These are phyloP conservation scores for Phytophthora boehmeriae DNA, from an alignment of 352 stramenopile genomes.

Conservation along the genomic window DNA sequence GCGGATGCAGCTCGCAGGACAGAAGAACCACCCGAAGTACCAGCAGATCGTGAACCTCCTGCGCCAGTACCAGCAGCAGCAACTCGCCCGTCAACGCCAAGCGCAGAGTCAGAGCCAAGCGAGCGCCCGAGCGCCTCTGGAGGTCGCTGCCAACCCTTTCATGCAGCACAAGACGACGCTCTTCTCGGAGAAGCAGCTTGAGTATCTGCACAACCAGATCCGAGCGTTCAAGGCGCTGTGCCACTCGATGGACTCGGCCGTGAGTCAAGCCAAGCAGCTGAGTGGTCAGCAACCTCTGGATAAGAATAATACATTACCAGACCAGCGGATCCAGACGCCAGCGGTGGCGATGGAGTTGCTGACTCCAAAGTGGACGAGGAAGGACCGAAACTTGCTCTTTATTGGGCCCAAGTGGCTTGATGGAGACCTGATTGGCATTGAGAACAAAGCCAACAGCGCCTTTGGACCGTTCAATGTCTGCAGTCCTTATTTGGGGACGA, in stretches of 20 bases:
- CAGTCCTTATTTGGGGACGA: constrained; percentile 65
- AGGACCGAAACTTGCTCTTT: constrained; percentile 54
- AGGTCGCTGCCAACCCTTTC: constrained; percentile 65
- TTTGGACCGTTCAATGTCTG: constrained; percentile 71
- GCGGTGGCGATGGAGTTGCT: constrained; percentile 32
- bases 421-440: constrained; percentile 66
- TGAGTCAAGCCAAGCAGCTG: constrained; percentile 39
- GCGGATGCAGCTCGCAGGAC: constrained; percentile 77
- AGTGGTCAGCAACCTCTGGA: neutral
- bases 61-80: constrained; percentile 75
- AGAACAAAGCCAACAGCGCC: constrained; percentile 49
- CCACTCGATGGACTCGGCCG: constrained; percentile 80
- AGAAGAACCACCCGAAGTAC: constrained; percentile 86
- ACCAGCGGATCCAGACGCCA: neutral
- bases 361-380: constrained; percentile 72
- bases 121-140: constrained; percentile 26
- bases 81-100: constrained; percentile 24
- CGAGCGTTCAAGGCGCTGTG: constrained; percentile 83
- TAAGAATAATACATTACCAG: neutral
- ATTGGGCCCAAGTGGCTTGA: constrained; percentile 71
- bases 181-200: constrained; percentile 87
- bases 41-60: constrained; percentile 81
- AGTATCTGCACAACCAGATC: constrained; percentile 88
- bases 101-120: constrained; percentile 13
- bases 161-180: constrained; percentile 67